A percentile compares a stretch with the other conserved stretches of the same genome.
Evolutionary conservation across 176 grass and related monocot genomes (phyloP).

Genomic region (Rhynchospora breviuscula): DNA sequence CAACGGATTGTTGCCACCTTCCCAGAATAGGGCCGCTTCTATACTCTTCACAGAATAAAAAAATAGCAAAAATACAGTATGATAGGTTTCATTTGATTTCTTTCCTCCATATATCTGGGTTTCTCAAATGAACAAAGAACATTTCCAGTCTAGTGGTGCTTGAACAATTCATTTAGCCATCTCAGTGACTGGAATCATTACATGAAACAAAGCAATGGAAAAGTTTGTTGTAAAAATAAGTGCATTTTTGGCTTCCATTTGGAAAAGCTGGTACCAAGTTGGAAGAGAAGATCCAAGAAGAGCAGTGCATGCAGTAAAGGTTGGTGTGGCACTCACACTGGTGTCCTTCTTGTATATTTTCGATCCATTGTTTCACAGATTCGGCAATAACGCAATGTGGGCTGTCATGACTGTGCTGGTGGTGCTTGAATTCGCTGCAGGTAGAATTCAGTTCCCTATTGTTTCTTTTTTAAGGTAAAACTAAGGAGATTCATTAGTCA

Average conservation of each 20-base stretch:
- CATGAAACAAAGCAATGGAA: constrained; percentile 16
- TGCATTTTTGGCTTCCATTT: constrained; percentile 36
- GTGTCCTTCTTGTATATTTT: constrained; percentile 77
- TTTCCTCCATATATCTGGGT: background rate
- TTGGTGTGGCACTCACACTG: constrained; percentile 58
- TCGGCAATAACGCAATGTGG: constrained; percentile 94
- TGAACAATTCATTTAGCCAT: constrained; percentile 4
- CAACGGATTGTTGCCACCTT: background rate
- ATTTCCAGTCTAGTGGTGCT: background rate
- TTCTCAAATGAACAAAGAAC: too few species aligned
- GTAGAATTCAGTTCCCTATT: constrained; percentile 30
- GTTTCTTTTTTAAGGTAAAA: background rate
- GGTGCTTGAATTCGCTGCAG: constrained; percentile 90
- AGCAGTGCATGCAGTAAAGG: constrained; percentile 72
- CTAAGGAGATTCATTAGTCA: background rate
- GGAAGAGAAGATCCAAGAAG: constrained; percentile 74
- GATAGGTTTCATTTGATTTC: background rate
- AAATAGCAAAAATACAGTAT: background rate
- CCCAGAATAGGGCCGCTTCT: too few species aligned
- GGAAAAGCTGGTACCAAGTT: constrained; percentile 37
- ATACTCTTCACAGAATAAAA: background rate
- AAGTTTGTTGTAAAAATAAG: constrained; percentile 27
- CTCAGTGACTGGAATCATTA: constrained; percentile 31
- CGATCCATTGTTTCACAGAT: constrained; percentile 64
- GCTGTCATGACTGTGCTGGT: constrained; percentile 95